These are phyloP conservation scores for Akanthomyces muscarius DNA, from an alignment of 2,329 filamentous ascomycete genomes.

Conservation along the genomic window DNA sequence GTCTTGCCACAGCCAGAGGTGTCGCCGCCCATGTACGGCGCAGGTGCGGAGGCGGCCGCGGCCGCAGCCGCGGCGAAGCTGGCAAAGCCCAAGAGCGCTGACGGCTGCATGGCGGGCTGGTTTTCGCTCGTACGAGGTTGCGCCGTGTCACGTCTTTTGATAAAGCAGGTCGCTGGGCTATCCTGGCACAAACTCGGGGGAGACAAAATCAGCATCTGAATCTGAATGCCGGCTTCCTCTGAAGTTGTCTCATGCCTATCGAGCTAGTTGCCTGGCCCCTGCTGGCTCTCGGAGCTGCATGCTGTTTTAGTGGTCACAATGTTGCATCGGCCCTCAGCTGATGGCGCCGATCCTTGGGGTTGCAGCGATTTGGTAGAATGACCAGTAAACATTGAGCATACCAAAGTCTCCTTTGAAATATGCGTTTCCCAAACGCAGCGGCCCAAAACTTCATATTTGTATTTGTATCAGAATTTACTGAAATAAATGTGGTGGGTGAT, in stretches of 20 bases:
- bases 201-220: background rate
- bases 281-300: background rate
- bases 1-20: slow-evolving; percentile 31
- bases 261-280: background rate
- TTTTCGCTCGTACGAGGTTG: too few species aligned
- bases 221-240: background rate
- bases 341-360: background rate
- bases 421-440: too few species aligned
- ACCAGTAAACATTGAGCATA: too few species aligned
- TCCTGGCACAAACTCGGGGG: background rate
- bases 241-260: background rate
- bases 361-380: too few species aligned
- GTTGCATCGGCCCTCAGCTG: background rate
- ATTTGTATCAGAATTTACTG: too few species aligned
- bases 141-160: too few species aligned
- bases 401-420: too few species aligned
- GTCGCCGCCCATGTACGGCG: slow-evolving; percentile 21
- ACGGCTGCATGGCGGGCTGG: background rate
- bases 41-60: background rate
- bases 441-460: too few species aligned
- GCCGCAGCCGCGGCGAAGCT: slow-evolving; percentile 19
- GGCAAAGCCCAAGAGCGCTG: slow-evolving; percentile 25
- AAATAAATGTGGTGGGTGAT: too few species aligned
- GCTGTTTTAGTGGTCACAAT: slow-evolving; percentile 1
- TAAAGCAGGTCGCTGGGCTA: background rate